A percentile compares a stretch with the other conserved stretches of the same genome.
Evolutionary conservation across 352 stramenopile species (phyloP).

Genomic region (Phytophthora litchii): DNA sequence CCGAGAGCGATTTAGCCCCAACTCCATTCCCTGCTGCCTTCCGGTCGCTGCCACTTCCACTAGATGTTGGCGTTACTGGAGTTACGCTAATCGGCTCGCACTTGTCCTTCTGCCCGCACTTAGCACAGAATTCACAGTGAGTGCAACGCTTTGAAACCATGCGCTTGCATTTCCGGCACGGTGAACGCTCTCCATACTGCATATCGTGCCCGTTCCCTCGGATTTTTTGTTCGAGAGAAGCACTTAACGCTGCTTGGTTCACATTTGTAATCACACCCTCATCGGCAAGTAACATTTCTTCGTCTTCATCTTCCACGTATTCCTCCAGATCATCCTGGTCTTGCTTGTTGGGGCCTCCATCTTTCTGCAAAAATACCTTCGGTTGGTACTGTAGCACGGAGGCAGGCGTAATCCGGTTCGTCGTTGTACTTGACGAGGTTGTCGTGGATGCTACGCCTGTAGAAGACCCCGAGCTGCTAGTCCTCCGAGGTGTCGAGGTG

Average conservation of each 20-base stretch:
- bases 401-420: slow-evolving; percentile 24
- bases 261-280: slow-evolving; percentile 83
- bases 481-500: slow-evolving; percentile 20
- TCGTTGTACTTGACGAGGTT: slow-evolving; percentile 19
- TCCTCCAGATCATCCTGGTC: slow-evolving; percentile 68
- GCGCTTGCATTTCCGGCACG: slow-evolving; percentile 68
- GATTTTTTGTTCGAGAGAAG: slow-evolving; percentile 79
- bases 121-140: slow-evolving; percentile 68
- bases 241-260: slow-evolving; percentile 64
- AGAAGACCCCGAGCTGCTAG: slow-evolving; percentile 14
- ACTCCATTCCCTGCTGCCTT: slow-evolving; percentile 15
- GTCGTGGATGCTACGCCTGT: slow-evolving; percentile 16
- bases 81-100: slow-evolving; percentile 49
- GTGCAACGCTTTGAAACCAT: slow-evolving; percentile 83
- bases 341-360: slow-evolving; percentile 25
- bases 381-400: slow-evolving; percentile 76
- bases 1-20: slow-evolving; percentile 50
- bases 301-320: slow-evolving; percentile 72
- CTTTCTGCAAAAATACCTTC: slow-evolving; percentile 73
- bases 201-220: slow-evolving; percentile 68
- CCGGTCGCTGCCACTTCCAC: slow-evolving; percentile 5
- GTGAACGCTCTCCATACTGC: slow-evolving; percentile 70
- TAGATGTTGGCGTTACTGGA: slow-evolving; percentile 10
- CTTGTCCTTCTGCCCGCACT: slow-evolving; percentile 74
- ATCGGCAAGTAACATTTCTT: slow-evolving; percentile 53